Conservation (phyloP, 2,329 filamentous ascomycete genomes). For the Neofusicoccum parvum region DNA sequence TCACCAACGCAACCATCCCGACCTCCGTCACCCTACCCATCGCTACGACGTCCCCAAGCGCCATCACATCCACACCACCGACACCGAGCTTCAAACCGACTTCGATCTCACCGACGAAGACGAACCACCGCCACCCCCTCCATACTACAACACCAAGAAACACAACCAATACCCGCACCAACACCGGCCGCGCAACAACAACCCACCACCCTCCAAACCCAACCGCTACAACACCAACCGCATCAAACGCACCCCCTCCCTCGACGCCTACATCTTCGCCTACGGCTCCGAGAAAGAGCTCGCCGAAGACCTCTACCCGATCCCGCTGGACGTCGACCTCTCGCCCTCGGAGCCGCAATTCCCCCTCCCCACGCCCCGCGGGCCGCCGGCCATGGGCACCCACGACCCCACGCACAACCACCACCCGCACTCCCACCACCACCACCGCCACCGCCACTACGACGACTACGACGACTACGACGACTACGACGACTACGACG, state of each 20-base stretch:
- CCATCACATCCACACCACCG: not conserved
- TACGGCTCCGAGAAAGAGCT: not conserved
- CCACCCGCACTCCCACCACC: no score
- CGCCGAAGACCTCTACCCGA: not conserved
- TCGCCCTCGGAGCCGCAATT: not conserved
- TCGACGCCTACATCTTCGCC: not conserved
- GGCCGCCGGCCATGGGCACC: not conserved
- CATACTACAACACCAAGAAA: no score
- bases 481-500: not conserved
- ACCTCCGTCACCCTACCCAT: not conserved
- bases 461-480: not conserved
- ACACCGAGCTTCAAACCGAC: not conserved
- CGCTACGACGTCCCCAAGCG: not conserved
- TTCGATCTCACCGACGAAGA: not conserved
- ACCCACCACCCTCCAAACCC: not conserved
- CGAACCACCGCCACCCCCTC: no score
- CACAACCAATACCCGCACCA: no score
- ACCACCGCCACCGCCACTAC: not conserved
- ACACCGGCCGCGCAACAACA: no score
- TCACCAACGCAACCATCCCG: not conserved
- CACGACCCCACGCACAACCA: not conserved
- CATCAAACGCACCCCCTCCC: not conserved
- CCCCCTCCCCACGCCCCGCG: not conserved
- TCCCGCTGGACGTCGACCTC: not conserved
- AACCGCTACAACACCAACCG: not conserved